Conservation (phyloP, 768 basidiomycete species). For the Naematelia encephala region DNA sequence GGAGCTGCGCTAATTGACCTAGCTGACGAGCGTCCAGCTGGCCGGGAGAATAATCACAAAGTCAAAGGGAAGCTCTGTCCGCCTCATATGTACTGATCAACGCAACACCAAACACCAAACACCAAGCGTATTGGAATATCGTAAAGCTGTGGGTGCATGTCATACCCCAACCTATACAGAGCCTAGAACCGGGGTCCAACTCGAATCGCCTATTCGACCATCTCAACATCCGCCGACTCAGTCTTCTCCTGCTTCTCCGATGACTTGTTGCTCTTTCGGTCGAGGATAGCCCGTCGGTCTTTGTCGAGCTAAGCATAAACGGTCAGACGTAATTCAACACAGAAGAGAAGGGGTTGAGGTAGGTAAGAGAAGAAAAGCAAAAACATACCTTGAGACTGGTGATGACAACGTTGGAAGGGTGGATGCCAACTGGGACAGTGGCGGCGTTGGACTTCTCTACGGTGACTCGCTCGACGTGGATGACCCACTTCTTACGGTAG, state of each 20-base stretch:
- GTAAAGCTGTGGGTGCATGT: neutral
- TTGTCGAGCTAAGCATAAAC: constrained; percentile 38
- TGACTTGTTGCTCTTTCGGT: constrained; percentile 47
- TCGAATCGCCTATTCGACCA: constrained; percentile 43
- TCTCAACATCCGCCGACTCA: constrained; percentile 49
- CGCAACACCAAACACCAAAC: neutral
- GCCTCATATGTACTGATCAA: neutral
- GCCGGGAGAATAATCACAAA: too few relatives aligned
- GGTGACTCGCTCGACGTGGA: constrained; percentile 96
- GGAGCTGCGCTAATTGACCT: too few relatives aligned
- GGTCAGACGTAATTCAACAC: neutral
- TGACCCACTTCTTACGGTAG: constrained; percentile 98
- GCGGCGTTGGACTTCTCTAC: constrained; percentile 97
- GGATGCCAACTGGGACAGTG: constrained; percentile 85
- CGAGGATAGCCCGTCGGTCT: constrained; percentile 52
- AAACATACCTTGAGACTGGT: constrained; percentile 71
- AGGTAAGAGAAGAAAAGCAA: constrained; percentile 34
- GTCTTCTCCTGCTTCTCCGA: constrained; percentile 29
- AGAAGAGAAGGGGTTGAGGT: neutral
- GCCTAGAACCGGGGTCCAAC: neutral
- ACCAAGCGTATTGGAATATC: neutral
- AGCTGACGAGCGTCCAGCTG: too few relatives aligned
- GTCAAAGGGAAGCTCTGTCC: too few relatives aligned
- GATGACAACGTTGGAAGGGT: constrained; percentile 96
- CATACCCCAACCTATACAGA: neutral